Evolutionary conservation across 768 basidiomycete species (phyloP).

Genomic region (Rhodotorula graminis): DNA sequence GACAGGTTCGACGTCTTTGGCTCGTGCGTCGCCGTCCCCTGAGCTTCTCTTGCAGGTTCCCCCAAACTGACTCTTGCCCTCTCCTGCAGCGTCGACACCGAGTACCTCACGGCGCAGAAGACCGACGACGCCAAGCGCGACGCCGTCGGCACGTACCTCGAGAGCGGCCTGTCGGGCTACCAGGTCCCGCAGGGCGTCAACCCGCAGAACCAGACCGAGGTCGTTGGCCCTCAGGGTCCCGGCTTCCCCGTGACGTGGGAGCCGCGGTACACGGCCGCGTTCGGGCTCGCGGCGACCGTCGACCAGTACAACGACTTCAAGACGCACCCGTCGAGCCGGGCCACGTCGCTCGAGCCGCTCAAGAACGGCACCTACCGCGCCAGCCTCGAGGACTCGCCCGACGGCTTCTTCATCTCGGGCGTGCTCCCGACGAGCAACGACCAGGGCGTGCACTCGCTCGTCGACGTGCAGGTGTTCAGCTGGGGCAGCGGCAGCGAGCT

Average conservation of each 20-base stretch:
- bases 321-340: constrained; percentile 32
- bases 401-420: constrained; percentile 46
- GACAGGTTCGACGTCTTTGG: too few species aligned
- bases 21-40: too few species aligned
- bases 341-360: constrained; percentile 26
- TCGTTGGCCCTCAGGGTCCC: constrained; percentile 41
- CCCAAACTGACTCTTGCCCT: too few species aligned
- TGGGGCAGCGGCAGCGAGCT: constrained; percentile 46
- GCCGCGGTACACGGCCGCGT: constrained; percentile 48
- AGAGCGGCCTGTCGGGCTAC: constrained; percentile 48
- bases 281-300: constrained; percentile 38
- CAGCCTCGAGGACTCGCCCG: constrained; percentile 45
- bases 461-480: constrained; percentile 47
- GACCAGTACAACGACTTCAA: constrained; percentile 44
- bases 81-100: constrained; percentile 40
- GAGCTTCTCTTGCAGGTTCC: too few species aligned
- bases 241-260: constrained; percentile 50
- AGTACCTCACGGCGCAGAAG: constrained; percentile 41
- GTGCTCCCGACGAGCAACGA: constrained; percentile 43
- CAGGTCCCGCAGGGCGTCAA: constrained; percentile 42
- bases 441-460: constrained; percentile 48
- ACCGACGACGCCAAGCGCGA: constrained; percentile 45
- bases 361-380: constrained; percentile 35
- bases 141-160: constrained; percentile 47
- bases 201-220: constrained; percentile 43